These are phyloP conservation scores for Candida silvicultrix DNA, from an alignment of 805 yeast genomes.

Conservation along the genomic window DNA sequence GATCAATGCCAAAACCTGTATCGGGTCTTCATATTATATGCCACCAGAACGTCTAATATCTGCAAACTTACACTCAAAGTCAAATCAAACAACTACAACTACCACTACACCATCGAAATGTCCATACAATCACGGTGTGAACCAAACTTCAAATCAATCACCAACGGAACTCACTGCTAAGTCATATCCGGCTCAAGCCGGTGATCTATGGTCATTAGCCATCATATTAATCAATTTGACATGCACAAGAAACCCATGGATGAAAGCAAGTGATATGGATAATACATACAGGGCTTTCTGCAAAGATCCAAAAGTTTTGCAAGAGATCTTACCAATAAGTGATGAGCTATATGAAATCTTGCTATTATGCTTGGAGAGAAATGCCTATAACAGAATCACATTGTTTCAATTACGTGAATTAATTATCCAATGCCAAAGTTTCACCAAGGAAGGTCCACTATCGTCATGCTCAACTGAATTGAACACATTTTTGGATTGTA, in stretches of 20 bases:
- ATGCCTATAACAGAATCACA: conserved; percentile 28
- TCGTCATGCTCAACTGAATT: conserved; percentile 1
- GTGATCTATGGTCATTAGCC: conserved; percentile 86
- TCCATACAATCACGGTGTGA: neutral
- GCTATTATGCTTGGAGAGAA: conserved; percentile 23
- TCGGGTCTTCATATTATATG: conserved; percentile 90
- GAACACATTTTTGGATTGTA: neutral
- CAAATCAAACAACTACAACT: conserved; percentile 12
- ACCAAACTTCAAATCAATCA: conserved; percentile 17
- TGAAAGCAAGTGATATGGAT: conserved; percentile 63
- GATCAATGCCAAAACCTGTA: conserved; percentile 65
- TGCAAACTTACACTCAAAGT: conserved; percentile 24
- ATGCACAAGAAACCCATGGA: conserved; percentile 89
- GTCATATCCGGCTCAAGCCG: conserved; percentile 60
- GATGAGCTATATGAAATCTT: conserved; percentile 50
- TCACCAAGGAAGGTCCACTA: conserved; percentile 17
- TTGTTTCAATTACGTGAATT: conserved; percentile 14
- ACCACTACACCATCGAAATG: conserved; percentile 7
- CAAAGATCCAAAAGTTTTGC: conserved; percentile 46
- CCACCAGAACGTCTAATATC: conserved; percentile 74
- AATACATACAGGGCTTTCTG: conserved; percentile 60
- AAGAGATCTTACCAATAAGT: conserved; percentile 69
- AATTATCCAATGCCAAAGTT: conserved; percentile 11
- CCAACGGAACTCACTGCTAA: conserved; percentile 13
- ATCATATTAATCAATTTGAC: conserved; percentile 74